Evolutionary conservation across 2,329 filamentous ascomycete genomes (phyloP).

Genomic region (Chrysosphaeria jannelii): DNA sequence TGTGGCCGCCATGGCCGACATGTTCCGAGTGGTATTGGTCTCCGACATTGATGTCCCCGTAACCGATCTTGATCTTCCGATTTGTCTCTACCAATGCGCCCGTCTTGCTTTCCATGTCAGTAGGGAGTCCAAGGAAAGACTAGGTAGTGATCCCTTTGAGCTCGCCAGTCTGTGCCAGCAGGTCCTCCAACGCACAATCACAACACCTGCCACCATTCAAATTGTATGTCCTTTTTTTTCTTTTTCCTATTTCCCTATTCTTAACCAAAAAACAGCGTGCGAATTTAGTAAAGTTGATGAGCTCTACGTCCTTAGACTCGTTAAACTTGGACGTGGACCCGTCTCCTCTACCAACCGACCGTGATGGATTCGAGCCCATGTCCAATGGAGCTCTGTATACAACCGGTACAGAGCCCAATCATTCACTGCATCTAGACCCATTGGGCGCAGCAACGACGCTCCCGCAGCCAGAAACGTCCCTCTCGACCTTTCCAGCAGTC

Average conservation of each 20-base stretch:
- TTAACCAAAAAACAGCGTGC: too few species aligned
- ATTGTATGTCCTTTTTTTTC: too few species aligned
- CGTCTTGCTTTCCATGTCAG: conserved; percentile 20
- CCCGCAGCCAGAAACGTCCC: conserved; percentile 2
- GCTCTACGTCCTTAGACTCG: conserved; percentile 12
- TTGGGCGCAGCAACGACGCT: conserved; percentile 4
- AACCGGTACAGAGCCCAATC: too few species aligned
- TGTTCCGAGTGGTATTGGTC: conserved; percentile 20
- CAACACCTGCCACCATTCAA: conserved; percentile 18
- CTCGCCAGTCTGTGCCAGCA: conserved; percentile 19
- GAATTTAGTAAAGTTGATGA: conserved; percentile 21
- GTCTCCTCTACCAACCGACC: too few species aligned
- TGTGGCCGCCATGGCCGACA: conserved; percentile 21
- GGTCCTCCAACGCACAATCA: conserved; percentile 19
- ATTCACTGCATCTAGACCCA: too few species aligned
- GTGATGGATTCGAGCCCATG: too few species aligned
- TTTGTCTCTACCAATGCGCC: conserved; percentile 23
- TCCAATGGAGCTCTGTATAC: too few species aligned
- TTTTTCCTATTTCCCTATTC: too few species aligned
- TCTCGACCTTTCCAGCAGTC: too few species aligned
- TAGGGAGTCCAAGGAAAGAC: conserved; percentile 14
- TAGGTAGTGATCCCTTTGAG: conserved; percentile 17
- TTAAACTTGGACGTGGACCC: conserved; percentile 4
- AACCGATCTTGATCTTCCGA: conserved; percentile 22
- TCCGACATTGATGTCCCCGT: conserved; percentile 19